A percentile compares a stretch with the other conserved stretches of the same genome.
phyloP scores from a whole-genome alignment of 2,329 filamentous ascomycete species.

The Cercospora brassicicola region DNA sequence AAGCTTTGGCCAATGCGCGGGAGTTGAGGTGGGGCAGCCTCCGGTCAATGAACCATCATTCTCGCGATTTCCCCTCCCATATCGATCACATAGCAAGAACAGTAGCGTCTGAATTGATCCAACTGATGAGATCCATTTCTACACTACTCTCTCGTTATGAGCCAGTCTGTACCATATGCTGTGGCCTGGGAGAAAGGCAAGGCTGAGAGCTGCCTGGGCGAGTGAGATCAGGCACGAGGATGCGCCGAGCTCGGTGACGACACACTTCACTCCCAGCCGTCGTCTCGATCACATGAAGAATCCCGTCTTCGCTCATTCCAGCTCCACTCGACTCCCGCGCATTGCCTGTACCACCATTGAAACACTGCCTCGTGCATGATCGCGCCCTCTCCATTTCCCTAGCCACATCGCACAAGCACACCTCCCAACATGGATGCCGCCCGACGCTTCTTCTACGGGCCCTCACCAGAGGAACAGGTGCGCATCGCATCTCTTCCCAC shows the following conservation, averaged over 20 bases:
- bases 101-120: too few relatives aligned
- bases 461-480: conserved; percentile 72
- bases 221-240: neutral
- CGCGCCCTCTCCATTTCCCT: neutral
- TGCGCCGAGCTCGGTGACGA: neutral
- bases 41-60: neutral
- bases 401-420: neutral
- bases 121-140: too few relatives aligned
- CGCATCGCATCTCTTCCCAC: too few relatives aligned
- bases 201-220: neutral
- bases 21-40: neutral
- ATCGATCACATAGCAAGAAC: neutral
- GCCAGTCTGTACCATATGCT: neutral
- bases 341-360: neutral
- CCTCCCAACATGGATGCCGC: conserved; percentile 74
- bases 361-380: neutral
- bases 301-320: neutral
- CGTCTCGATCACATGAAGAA: conserved; percentile 1
- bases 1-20: neutral
- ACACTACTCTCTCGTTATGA: too few relatives aligned
- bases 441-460: conserved; percentile 82
- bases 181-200: neutral
- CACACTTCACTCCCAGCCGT: neutral
- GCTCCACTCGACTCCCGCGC: neutral
- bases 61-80: neutral